Base-by-base conservation (phyloP, 208 protist species). In the Acanthamoeba royreba region DNA sequence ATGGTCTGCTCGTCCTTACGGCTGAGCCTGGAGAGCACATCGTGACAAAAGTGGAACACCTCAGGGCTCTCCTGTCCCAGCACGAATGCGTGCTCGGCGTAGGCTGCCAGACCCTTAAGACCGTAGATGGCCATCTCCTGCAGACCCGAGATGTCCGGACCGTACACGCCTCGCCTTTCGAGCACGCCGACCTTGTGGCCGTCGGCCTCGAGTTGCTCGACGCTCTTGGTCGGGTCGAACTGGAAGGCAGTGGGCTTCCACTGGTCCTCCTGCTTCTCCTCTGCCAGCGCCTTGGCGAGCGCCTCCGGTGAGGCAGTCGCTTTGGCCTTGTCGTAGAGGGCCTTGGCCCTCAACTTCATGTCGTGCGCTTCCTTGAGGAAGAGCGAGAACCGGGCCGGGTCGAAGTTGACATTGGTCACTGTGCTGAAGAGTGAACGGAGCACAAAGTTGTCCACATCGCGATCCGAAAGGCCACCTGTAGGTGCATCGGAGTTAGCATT, bases 341-440 rank as follows among this genome's bases (percentile, higher is more conserved):
- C 52, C 46, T 83, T 94, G 92, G 91, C 45, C 4, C 61, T 7
- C 13, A 90, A 72, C 81, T 45, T 89, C 52, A 81, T 74, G 2
- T 47, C 40, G 42, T 63, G n/a, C 25, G 72, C 55, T 38, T 94
- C 81, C 33, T 38, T 33, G 38, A 94, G 40, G 52, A 81, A 89
- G 35, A 9, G 33, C 11, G 33, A 72, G 72, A 94, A 92, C 13
- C 69, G 25, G 25, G 25, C 66, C 0, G 61, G 0, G 25, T 88
- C 46, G 9, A 94, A 94, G 92, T 94, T 98, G 28, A 98, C 97
- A 77, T 98, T 98, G 74, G 97, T 98, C 47, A 98, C 92, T 22
- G 97, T 98, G 42, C 95, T 61, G 94, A 98, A 98, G 17, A 97
- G 49, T 2, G 72, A 55, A n/a, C 79, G 33, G 33, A 97, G 94